A percentile compares a stretch with the other conserved stretches of the same genome.
Conservation (phyloP, 2,329 filamentous ascomycete genomes). For the Teratosphaeria nubilosa region DNA sequence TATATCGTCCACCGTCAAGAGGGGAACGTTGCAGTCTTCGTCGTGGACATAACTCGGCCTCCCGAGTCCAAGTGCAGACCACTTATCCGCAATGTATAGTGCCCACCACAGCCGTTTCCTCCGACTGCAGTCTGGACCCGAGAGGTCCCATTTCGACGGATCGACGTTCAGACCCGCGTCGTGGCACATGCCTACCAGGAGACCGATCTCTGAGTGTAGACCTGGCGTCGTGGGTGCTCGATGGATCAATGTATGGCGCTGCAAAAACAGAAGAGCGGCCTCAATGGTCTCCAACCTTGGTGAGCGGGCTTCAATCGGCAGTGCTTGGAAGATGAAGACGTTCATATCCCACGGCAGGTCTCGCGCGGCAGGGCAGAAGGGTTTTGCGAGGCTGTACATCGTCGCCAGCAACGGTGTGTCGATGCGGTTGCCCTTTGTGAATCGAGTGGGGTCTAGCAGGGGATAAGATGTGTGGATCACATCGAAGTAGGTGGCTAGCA, state of each 20-base stretch:
- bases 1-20: constrained; percentile 8
- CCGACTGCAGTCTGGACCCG: constrained; percentile 6
- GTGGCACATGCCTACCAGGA: constrained; percentile 10
- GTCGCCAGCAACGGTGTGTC: constrained; percentile 11
- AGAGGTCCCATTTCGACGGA: constrained; percentile 11
- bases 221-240: constrained; percentile 9
- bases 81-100: constrained; percentile 12
- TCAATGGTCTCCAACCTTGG: constrained; percentile 14
- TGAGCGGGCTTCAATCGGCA: constrained; percentile 9
- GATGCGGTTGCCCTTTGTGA: constrained; percentile 15
- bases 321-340: constrained; percentile 11
- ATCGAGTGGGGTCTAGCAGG: constrained; percentile 11
- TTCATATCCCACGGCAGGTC: constrained; percentile 6
- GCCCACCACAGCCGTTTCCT: constrained; percentile 16
- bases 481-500: constrained; percentile 15
- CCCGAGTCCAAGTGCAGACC: constrained; percentile 12
- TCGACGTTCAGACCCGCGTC: constrained; percentile 15
- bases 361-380: constrained; percentile 10
- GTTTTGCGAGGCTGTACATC: constrained; percentile 14
- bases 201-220: constrained; percentile 11
- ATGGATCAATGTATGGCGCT: constrained; percentile 10
- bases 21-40: constrained; percentile 9
- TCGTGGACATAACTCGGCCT: constrained; percentile 13
- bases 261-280: constrained; percentile 10
- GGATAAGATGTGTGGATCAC: constrained; percentile 14